phyloP scores from a whole-genome alignment of 495 filamentous ascomycete species.

The Penicillium ochrochloron region DNA sequence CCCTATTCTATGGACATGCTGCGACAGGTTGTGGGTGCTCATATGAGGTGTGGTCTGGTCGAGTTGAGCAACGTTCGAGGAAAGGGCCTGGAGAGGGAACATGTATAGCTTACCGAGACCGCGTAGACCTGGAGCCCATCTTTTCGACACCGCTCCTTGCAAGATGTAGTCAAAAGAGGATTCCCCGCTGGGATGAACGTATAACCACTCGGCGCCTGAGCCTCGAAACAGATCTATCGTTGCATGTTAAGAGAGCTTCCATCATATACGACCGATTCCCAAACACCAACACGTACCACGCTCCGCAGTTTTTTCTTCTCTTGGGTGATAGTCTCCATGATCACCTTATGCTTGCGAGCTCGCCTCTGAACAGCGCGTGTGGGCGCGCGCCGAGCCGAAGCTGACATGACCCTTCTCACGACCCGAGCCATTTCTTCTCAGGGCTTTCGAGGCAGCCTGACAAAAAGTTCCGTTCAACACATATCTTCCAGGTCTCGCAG shows the following conservation, averaged over 20 bases:
- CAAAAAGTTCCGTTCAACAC: conserved; percentile 15
- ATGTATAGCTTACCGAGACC: conserved; percentile 64
- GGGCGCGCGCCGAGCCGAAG: conserved; percentile 38
- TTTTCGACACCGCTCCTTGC: conserved; percentile 79
- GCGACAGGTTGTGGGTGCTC: conserved; percentile 56
- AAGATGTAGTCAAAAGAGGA: conserved; percentile 71
- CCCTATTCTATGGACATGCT: conserved; percentile 78
- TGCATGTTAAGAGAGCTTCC: conserved; percentile 25
- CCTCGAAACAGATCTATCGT: conserved; percentile 53
- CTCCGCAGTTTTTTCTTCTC: conserved; percentile 64
- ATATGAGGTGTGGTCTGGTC: conserved; percentile 51
- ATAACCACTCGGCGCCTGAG: conserved; percentile 72
- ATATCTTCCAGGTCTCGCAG: conserved; percentile 9
- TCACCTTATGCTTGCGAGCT: conserved; percentile 59
- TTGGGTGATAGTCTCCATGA: conserved; percentile 60
- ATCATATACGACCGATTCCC: conserved; percentile 13
- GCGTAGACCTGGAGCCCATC: conserved; percentile 71
- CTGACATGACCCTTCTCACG: conserved; percentile 40
- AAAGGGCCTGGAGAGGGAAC: conserved; percentile 3
- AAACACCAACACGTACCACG: conserved; percentile 53
- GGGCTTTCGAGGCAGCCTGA: conserved; percentile 27
- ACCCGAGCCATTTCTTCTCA: conserved; percentile 45
- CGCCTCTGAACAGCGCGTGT: conserved; percentile 38
- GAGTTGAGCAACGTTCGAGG: conserved; percentile 19
- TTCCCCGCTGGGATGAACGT: conserved; percentile 84